Percentiles rank a stretch among this genome's conserved stretches.
Evolutionary conservation across 345 rosid species (phyloP).

Genomic region (Eutrema japonicum): DNA sequence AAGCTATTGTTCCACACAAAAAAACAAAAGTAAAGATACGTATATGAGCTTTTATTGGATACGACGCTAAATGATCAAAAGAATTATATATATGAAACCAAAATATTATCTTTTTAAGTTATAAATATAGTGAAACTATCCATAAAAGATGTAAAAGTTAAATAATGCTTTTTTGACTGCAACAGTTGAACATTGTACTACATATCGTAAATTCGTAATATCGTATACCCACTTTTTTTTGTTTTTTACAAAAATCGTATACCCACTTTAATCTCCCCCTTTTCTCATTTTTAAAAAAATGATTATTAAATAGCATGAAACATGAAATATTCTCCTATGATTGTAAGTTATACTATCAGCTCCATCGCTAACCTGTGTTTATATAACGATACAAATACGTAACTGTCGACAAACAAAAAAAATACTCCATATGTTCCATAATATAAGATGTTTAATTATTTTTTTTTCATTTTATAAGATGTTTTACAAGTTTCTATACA

Average conservation of each 20-base stretch:
- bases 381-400: conserved; percentile 1
- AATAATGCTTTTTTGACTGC: conserved; percentile 45
- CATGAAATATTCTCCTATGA: not conserved
- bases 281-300: not conserved
- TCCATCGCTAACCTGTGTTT: not conserved
- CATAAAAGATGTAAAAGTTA: conserved; percentile 43
- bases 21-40: conserved; percentile 38
- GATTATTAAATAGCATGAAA: not conserved
- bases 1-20: conserved; percentile 14
- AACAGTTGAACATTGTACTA: conserved; percentile 42
- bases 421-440: not conserved
- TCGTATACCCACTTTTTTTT: conserved; percentile 7
- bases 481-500: too few relatives aligned
- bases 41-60: conserved; percentile 38
- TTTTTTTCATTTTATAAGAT: too few relatives aligned
- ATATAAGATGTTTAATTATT: too few relatives aligned
- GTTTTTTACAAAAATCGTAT: too few relatives aligned
- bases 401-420: not conserved
- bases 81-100: conserved; percentile 32
- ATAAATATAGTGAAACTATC: conserved; percentile 40
- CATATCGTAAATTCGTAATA: conserved; percentile 8
- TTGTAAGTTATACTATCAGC: not conserved
- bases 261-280: conserved; percentile 19
- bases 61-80: conserved; percentile 39
- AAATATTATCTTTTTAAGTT: conserved; percentile 34